Base-by-base conservation (phyloP, 2,329 filamentous ascomycete genomes). In the Calcarisporium arbuscula region DNA sequence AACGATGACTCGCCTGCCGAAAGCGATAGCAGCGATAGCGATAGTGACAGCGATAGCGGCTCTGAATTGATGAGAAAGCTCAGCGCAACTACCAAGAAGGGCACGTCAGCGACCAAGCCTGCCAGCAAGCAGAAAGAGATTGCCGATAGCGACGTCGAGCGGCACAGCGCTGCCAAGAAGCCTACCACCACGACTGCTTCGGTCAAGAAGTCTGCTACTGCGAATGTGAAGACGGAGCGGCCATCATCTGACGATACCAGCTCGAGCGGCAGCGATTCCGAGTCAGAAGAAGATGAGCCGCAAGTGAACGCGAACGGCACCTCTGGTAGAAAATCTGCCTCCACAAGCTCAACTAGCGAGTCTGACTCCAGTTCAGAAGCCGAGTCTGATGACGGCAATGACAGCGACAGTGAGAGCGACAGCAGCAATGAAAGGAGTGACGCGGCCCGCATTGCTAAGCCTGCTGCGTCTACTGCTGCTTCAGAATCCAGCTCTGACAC, bases 111-210 rank as follows among this genome's bases (percentile, higher is more conserved):
- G 38, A 22, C 52, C 35, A 52, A 50, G 36, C 45, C 49, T 35
- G 53, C 49, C 38, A 50, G 43, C 50, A 56, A 57, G 43, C 40
- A 54, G 28, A 56, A 60, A 16, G 62, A 64, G 41, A 63, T 65
- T 39, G 60, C 60, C 47, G 62, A 65, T 37, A 65, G 62, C 46
- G 60, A 65, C 45, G 56, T 45, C 46, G 62, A 64, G 40, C 56
- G 56, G 35, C 52, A 51, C 30, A 42, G 53, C 23, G 41, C 51
- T 14, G 42, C 48, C 20, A 54, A 51, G 21, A 45, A 40, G 4
- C 16, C n/a, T 23, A 32, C 37, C n/a, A 27, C 38, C 18, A 19
- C 28, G 47, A 47, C 34, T 19, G 20, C n/a, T 15, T 21, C 38
- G 14, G 25, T 22, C 31, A 30, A 32, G 32, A n/a, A n/a, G n/a